These are phyloP conservation scores for Aquilaria yunnanensis DNA, from an alignment of 345 rosid species.

Conservation along the genomic window DNA sequence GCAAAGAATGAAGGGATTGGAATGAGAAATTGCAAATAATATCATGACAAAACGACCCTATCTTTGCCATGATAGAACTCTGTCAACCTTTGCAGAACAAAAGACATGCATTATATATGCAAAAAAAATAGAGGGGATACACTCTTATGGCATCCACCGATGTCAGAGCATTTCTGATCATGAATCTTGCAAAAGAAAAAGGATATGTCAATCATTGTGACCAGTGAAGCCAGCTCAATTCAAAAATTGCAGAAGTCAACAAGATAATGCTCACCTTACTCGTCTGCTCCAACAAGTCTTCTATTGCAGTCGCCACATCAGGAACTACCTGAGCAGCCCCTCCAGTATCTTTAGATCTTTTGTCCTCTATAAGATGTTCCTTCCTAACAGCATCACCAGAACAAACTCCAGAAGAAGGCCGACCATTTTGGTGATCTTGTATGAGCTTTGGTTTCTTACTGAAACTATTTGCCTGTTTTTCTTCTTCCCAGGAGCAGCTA, in stretches of 20 bases:
- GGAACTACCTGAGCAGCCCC: conserved; percentile 57
- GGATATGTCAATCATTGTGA: not conserved
- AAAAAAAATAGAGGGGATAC: conserved; percentile 49
- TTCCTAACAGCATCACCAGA: conserved; percentile 22
- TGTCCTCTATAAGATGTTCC: conserved; percentile 24
- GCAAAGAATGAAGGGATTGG: too few relatives aligned
- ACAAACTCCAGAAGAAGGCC: conserved; percentile 32
- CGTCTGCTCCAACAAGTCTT: conserved; percentile 87
- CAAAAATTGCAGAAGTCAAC: not conserved
- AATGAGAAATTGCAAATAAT: too few relatives aligned
- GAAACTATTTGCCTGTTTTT: conserved; percentile 21
- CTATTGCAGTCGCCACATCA: conserved; percentile 90
- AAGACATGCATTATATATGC: not conserved
- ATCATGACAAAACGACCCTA: too few relatives aligned
- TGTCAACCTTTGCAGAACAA: not conserved
- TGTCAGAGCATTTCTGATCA: conserved; percentile 56
- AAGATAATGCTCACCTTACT: conserved; percentile 49
- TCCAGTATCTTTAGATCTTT: conserved; percentile 24
- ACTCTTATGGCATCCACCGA: conserved; percentile 35
- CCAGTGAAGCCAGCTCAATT: too few relatives aligned
- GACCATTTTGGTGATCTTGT: conserved; percentile 28
- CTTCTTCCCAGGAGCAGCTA: conserved; percentile 26
- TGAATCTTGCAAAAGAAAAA: conserved; percentile 50
- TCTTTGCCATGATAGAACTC: conserved; percentile 15
- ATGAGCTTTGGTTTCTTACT: conserved; percentile 51